Evolutionary conservation across 2,329 filamentous ascomycete species (phyloP).

Genomic region (Paramyrothecium roridum): DNA sequence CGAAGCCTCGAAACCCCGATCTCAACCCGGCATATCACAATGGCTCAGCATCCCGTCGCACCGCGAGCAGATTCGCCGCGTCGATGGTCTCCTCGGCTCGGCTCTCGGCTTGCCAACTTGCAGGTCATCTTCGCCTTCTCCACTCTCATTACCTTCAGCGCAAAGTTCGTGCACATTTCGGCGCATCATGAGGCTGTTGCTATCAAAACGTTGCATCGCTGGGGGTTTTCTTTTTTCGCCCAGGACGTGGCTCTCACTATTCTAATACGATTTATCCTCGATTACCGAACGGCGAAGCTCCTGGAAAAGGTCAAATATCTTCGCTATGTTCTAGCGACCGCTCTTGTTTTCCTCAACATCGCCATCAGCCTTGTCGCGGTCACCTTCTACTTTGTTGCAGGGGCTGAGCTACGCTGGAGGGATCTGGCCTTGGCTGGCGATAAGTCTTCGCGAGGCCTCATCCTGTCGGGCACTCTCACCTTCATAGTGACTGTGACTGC

Average conservation of each 20-base stretch:
- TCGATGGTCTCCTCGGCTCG: too few relatives aligned
- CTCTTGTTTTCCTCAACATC: conserved; percentile 16
- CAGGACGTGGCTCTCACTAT: conserved; percentile 28
- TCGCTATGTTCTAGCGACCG: conserved; percentile 9
- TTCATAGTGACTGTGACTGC: conserved; percentile 12
- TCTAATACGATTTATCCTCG: conserved; percentile 25
- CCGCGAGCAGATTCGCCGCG: too few relatives aligned
- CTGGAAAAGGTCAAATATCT: conserved; percentile 9
- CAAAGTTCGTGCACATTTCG: too few relatives aligned
- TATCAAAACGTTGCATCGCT: not conserved
- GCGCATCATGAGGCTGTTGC: too few relatives aligned
- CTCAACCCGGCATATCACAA: too few relatives aligned
- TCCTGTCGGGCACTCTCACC: conserved; percentile 26
- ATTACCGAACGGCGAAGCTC: conserved; percentile 16
- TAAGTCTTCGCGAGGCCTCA: conserved; percentile 21
- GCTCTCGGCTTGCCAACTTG: too few relatives aligned
- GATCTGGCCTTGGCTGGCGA: conserved; percentile 27
- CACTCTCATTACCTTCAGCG: too few relatives aligned
- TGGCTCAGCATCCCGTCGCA: too few relatives aligned
- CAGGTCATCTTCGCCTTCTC: too few relatives aligned
- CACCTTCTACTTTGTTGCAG: conserved; percentile 27
- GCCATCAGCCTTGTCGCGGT: conserved; percentile 19
- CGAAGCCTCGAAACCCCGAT: too few relatives aligned
- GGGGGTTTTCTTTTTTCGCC: conserved; percentile 26
- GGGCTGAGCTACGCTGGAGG: conserved; percentile 30